Base-by-base conservation (phyloP, 192 early-diverging fungal genomes). In the Dimargaris cristalligena region DNA sequence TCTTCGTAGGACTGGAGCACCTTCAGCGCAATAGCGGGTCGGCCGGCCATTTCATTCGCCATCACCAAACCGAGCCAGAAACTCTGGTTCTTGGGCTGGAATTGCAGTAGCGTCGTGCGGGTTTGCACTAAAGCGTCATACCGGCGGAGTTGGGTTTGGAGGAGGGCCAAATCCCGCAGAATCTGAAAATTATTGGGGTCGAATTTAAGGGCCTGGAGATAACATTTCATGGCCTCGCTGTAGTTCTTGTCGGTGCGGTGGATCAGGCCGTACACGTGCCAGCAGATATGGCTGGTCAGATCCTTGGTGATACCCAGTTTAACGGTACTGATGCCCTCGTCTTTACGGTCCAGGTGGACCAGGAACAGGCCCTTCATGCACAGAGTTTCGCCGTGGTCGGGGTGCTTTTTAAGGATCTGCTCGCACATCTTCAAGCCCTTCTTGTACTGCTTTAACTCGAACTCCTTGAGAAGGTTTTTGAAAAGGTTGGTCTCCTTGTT, bases 191-290 rank as follows among this genome's bases (percentile, higher is more conserved):
- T 93, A 52, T 89, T 84, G 77, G 88, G 74, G 65, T 94, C 89
- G 49, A 75, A 78, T 62, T 85, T 88, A 45, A 96, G 71, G 22
- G 95, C 88, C 30, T 91, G 78, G 18, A 80, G 72, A 67, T 96
- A 99, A 64, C 92, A 94, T 68, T 89, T 91, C 52, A 84, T 75
- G 2, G 91, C 91, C 69, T 96, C 90, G 22, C 80, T 84, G 67
- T 90, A 94, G 62, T 99, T 93, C 65, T 87, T 87, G 69, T 96
- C 92, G 34, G 77, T 77, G 29, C 92, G 85, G 68, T 94, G 78
- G 48, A 94, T 69, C n/a, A 99, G 71, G 18, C 95, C 95, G 67
- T 82, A 91, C 22, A 96, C 87, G 64, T 99, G 95, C 95, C 95
- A 99, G 89, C 92, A 90, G 62, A 93, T 88, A 70, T 87, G 87